These are phyloP conservation scores for Euphorbia peplus DNA, from an alignment of 345 rosid species.

Conservation along the genomic window DNA sequence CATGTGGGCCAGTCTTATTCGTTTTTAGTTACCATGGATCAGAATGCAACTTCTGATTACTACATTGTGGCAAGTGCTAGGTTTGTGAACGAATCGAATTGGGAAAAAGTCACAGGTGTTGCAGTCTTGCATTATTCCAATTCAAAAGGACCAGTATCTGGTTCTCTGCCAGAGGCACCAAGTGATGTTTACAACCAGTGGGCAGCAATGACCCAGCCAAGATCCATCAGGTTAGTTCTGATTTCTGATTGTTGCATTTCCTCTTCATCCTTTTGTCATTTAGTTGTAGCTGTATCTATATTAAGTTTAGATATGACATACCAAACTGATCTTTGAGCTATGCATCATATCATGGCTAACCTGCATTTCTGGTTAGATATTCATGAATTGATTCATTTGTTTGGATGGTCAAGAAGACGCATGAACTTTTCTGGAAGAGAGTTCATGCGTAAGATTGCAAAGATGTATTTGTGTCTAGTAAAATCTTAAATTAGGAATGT, in stretches of 20 bases:
- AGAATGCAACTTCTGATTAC: constrained; percentile 74
- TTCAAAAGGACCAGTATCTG: constrained; percentile 73
- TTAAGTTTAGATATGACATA: neutral
- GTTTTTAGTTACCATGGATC: constrained; percentile 88
- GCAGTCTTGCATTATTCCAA: constrained; percentile 87
- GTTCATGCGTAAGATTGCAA: no score
- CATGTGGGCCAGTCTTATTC: constrained; percentile 95
- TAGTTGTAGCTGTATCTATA: neutral
- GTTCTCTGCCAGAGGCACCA: constrained; percentile 75
- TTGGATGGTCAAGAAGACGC: neutral
- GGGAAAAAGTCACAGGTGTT: constrained; percentile 94
- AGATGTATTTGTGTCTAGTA: neutral
- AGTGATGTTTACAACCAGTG: constrained; percentile 65
- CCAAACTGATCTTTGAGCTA: neutral
- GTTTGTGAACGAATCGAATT: constrained; percentile 78
- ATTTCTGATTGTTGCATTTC: neutral
- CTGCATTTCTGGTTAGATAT: neutral
- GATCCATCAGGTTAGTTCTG: constrained; percentile 61
- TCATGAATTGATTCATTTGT: neutral
- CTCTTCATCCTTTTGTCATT: neutral
- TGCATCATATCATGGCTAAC: neutral
- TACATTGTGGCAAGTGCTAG: constrained; percentile 95
- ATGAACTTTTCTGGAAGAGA: no score
- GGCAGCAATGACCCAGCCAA: constrained; percentile 85
- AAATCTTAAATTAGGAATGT: neutral